Evolutionary conservation across 805 yeast species (phyloP), one percentile per base, ranked within the genome.

Genomic region (Isabelozyma heimii): DNA sequence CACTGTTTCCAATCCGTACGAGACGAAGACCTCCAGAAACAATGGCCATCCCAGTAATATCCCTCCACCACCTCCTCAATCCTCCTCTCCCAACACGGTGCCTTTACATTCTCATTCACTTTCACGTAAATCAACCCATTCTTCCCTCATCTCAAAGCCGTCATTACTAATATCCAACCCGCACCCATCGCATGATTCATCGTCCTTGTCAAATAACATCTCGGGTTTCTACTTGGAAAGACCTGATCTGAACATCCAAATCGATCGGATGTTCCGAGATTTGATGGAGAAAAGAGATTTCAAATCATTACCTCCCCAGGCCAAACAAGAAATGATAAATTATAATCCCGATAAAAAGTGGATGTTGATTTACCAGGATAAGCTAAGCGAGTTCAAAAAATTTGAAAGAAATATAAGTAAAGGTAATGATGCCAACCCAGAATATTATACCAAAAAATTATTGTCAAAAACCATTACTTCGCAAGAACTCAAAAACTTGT

Each of bases 341-440:
- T 91, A 87, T 61, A 80, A 87, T 40, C 71, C 81, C 0, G 89
- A 86, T 44, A 89, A 90, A 58, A 92, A 92, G 67, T 91, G 97
- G 96, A 84, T 89, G 85, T 76, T 91, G 55, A 85, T 91, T 39
- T 83, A 87, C 55, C 97, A 91, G 65, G 97, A 91, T 64, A 83
- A 86, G 20, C 76, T 89, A 42, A 80, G 91, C 6, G 97, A 91
- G 59, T 75, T 75, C 58, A 86, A 85, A 58, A 82, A 85, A 55
- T 65, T 63, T 46, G 66, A 65, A 47, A 50, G 70, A 41, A 56
- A 46, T 13, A 47, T 51, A n/a, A 58, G 55, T 39, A 58, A 59
- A 44, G 69, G 62, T 37, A 30, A 30, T 30, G 70, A 65, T 45
- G 59, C 63, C 50, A 77, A 84, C 20, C 97, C 94, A 1, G 90